Evolutionary conservation across 2,329 filamentous ascomycete species (phyloP).

Genomic region (Cladosporium sp.): DNA sequence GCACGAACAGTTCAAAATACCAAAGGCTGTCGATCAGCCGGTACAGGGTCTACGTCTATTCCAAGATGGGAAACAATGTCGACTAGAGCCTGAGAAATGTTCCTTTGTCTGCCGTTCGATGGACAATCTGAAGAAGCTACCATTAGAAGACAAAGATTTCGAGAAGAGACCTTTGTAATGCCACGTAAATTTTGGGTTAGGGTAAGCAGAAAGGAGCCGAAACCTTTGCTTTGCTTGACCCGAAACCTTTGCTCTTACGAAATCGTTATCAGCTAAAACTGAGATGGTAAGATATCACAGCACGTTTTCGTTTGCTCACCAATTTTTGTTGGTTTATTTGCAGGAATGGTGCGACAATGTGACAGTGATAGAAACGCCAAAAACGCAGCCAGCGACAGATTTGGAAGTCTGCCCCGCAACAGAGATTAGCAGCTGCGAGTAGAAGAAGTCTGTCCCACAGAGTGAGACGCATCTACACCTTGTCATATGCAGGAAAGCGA

Average conservation of each 20-base stretch:
- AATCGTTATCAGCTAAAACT: neutral
- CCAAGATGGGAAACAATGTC: neutral
- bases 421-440: neutral
- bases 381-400: neutral
- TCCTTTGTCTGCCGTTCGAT: neutral
- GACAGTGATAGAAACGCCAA: neutral
- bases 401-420: neutral
- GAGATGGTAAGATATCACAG: neutral
- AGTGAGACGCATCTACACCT: neutral
- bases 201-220: neutral
- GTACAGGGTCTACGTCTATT: neutral
- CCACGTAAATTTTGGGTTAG: neutral
- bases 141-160: neutral
- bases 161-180: neutral
- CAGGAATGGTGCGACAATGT: neutral
- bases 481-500: neutral
- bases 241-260: neutral
- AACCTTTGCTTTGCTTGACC: neutral
- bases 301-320: neutral
- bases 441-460: neutral
- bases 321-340: neutral
- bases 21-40: neutral
- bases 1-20: neutral
- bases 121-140: neutral
- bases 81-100: neutral